Conservation (phyloP, 495 filamentous ascomycete genomes). For the Hyaloscypha bicolor region DNA sequence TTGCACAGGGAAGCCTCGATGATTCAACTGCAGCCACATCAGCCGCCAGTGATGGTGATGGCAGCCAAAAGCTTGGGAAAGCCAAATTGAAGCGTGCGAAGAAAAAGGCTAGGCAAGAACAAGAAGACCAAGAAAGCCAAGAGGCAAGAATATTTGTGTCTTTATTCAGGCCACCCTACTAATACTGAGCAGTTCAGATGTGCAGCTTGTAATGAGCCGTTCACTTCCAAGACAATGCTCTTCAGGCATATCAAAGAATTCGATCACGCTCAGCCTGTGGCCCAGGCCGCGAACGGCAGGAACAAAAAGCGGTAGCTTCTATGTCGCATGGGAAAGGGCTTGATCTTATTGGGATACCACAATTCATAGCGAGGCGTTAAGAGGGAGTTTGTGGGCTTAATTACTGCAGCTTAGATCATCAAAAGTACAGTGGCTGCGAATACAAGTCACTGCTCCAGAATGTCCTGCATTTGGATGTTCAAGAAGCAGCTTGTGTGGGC, state of each 20-base stretch:
- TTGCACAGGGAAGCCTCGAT: neutral
- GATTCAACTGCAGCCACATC: constrained; percentile 1
- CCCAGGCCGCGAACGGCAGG: constrained; percentile 16
- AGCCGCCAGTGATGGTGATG: constrained; percentile 30
- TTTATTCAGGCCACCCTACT: neutral
- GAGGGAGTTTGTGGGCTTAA: neutral
- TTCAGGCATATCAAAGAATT: constrained; percentile 72
- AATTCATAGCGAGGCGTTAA: constrained; percentile 10
- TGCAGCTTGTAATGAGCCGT: constrained; percentile 58
- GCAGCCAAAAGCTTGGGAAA: constrained; percentile 59
- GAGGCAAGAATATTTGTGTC: constrained; percentile 9
- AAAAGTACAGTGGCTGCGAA: neutral
- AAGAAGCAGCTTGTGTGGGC: neutral
- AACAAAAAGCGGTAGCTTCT: constrained; percentile 18
- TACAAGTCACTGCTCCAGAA: neutral
- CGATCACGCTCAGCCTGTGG: constrained; percentile 25
- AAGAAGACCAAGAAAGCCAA: constrained; percentile 39
- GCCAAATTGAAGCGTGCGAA: constrained; percentile 88
- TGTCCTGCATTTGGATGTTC: neutral
- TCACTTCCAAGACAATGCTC: constrained; percentile 68
- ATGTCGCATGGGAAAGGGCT: neutral
- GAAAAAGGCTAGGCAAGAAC: constrained; percentile 65
- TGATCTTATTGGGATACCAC: neutral
- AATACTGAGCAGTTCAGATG: constrained; percentile 51
- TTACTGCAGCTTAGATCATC: neutral